Base-by-base conservation (phyloP, 129 eudicot species). In the Tanacetum coccineum region DNA sequence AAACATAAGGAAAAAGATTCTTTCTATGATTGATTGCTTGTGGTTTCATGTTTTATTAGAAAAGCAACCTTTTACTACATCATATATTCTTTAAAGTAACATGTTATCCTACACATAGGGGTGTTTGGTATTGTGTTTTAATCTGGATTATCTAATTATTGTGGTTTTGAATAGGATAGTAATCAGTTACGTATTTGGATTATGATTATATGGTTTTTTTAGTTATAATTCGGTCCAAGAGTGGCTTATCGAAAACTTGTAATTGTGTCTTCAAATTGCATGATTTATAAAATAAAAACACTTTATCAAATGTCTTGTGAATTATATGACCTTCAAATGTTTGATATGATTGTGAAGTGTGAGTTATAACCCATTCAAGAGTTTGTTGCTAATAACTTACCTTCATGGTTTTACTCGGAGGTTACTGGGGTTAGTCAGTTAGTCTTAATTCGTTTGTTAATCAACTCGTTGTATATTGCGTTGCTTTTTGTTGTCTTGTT, bases 31-130 rank as follows among this genome's bases (percentile, higher is more conserved):
- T 59, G 46, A 46, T 44, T 17, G 45, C 13, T 70, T 70, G 21
- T 59, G 47, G 17, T 59, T 70, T 70, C 67, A 71, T 59, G 39
- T 21, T 72, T 42, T 61, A 18, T 53, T 55, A 4, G 0, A 20
- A 55, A 55, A 13, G 14, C 12, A 13, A 9, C 13, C 42, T 13
- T 71, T 10, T 49, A 28, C 18, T 11, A 17, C 49, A 71, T 11
- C 6, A 17, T 59, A 49, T 46, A 12, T 32, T 15, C 12, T 10
- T 59, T 26, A 40, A 68, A 68, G 64, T 55, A 54, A 68, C 64
- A 40, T 69, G 17, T 69, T 69, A 11, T 42, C 17, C 39, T 68
- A 19, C 14, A n/a, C n/a, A 53, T 54, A 13, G 28, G 20, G 28
- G 59, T 19, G 59, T 21, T 17, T 54, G 6, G 56, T 17, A 51